Base-by-base conservation (phyloP, 805 yeast species). In the Metschnikowia sp. region DNA sequence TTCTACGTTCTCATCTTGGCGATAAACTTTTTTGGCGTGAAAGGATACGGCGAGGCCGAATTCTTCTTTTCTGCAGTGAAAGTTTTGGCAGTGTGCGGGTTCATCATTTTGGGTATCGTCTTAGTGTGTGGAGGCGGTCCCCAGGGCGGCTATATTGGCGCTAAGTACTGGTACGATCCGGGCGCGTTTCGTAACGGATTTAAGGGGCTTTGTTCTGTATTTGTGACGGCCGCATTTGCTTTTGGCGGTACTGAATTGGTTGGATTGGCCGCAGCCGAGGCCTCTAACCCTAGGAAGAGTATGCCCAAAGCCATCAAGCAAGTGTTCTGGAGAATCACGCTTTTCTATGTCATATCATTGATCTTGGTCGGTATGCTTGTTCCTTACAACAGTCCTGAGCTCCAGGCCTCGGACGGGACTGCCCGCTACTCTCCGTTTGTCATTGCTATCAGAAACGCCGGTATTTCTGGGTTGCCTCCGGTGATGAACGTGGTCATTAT, bases 401-500 rank as follows among this genome's bases (percentile, higher is more conserved):
- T 79, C 55, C 66, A 82, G 49, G 66, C 74, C 59, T 82, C 83
- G 38, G 80, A 81, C 54, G 77, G 81, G 36, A 66, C 82, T 29
- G 83, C 88, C 29, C 48, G 52, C 26, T 54, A 45, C 48, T 85
- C 91, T 13, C 92, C 92, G 26, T 85, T 84, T 61, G 91, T 85
- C 54, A 76, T 85, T 64, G 89, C 91, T 36, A 79, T 84, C 47
- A 69, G 75, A 30, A 68, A 75, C 45, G 86, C 80, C 29, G 84
- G 85, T 56, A 80, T 85, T 54, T 69, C 68, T 41, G 86, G 81
- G 36, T 74, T 84, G 41, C 91, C 91, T 43, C 80, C 83, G 44
- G 78, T 86, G 52, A 83, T 86, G 72, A 86, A 86, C 61, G 88
- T 82, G 18, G 88, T 85, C 37, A 84, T 86, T 55, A 70, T 86